These are phyloP conservation scores for Penicillium janthinellum DNA, from an alignment of 2,329 filamentous ascomycete species.

Conservation along the genomic window DNA sequence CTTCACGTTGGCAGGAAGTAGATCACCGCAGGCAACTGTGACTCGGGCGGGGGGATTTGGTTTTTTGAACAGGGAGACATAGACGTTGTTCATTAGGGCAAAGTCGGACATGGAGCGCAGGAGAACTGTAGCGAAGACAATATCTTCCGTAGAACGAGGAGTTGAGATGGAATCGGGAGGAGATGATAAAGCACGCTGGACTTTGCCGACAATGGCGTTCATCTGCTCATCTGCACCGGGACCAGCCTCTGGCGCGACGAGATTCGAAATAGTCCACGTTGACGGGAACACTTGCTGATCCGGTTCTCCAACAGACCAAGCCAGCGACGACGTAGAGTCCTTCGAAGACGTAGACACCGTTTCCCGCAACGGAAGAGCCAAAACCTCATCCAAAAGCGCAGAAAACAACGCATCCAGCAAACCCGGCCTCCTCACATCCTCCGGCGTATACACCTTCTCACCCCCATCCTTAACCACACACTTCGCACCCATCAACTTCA, in stretches of 20 bases:
- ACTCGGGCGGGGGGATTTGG: slow-evolving; percentile 85
- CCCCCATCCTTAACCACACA: slow-evolving; percentile 52
- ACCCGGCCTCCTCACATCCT: slow-evolving; percentile 55
- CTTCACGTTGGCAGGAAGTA: slow-evolving; percentile 62
- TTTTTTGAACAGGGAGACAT: slow-evolving; percentile 70
- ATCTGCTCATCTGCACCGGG: slow-evolving; percentile 45
- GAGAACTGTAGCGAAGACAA: slow-evolving; percentile 61
- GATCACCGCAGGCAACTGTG: slow-evolving; percentile 74
- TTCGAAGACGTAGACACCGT: not conserved
- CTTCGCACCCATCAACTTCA: slow-evolving; percentile 62
- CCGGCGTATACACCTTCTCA: slow-evolving; percentile 23
- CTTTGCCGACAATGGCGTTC: slow-evolving; percentile 33
- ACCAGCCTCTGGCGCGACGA: slow-evolving; percentile 44
- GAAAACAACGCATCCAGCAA: slow-evolving; percentile 68
- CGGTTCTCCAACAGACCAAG: slow-evolving; percentile 17
- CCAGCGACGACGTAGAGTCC: not conserved
- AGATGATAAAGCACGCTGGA: slow-evolving; percentile 13
- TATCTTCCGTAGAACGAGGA: slow-evolving; percentile 38
- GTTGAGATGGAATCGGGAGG: slow-evolving; percentile 11
- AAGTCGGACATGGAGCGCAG: slow-evolving; percentile 83
- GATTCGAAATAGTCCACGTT: slow-evolving; percentile 41
- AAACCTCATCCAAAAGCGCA: slow-evolving; percentile 35
- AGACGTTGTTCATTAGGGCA: slow-evolving; percentile 70
- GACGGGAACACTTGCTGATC: slow-evolving; percentile 26
- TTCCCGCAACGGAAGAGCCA: not conserved